Evolutionary conservation across 331 rosid species (phyloP).

Genomic region (Malus hybrid): DNA sequence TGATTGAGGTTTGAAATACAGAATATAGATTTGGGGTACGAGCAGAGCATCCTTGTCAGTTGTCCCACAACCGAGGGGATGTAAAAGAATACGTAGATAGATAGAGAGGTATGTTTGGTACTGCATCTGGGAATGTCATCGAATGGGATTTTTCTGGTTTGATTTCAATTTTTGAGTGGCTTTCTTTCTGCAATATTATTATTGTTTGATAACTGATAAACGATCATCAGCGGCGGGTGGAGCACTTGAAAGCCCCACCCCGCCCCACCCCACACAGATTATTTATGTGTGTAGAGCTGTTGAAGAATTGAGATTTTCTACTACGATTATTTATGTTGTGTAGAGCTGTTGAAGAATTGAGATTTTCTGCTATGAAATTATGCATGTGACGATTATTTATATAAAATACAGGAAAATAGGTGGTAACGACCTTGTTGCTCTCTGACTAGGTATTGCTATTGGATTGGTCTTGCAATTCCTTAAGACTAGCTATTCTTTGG

Average conservation of each 20-base stretch:
- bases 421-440: no score
- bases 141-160: neutral
- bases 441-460: no score
- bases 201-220: neutral
- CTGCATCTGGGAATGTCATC: neutral
- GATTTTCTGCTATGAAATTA: no score
- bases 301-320: no score
- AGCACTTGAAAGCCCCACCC: neutral
- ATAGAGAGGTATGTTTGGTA: constrained; percentile 2
- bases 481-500: no score
- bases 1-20: constrained; percentile 19
- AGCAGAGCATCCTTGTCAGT: neutral
- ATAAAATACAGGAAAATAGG: no score
- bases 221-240: neutral
- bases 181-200: neutral
- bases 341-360: no score
- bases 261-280: no score
- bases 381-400: no score
- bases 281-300: no score
- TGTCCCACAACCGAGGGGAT: neutral
- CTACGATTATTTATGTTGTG: no score
- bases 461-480: no score
- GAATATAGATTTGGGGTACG: constrained; percentile 1
- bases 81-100: neutral
- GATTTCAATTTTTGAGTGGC: neutral